Evolutionary conservation across 352 stramenopile species (phyloP), one percentile per base, ranked within the genome.

Genomic region (Peronospora farinosa): DNA sequence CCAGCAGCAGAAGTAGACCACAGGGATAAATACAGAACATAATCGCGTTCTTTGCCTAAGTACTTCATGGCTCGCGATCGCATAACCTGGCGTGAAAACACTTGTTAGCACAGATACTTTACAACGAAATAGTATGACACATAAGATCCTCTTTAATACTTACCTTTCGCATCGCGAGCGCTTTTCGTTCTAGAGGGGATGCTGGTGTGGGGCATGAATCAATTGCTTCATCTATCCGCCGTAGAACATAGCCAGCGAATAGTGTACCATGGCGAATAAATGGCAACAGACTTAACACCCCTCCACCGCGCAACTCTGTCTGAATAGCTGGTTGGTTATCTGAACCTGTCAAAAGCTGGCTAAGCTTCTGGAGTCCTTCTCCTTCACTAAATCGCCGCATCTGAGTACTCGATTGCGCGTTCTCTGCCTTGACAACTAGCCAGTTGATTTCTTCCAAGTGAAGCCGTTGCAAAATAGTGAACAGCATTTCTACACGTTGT

Each of bases 221-320:
- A 30, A 88, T 86, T 17, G 60, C 56, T 30, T 62, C 47, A 2
- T 51, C 41, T 31, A 88, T 69, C 33, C 67, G 63, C 19, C 64
- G 58, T 21, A 90, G 43, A 28, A 88, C 67, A 21, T 75, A 65
- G 5, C 74, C 73, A 41, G 64, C 63, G 43, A 78, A 90, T 0
- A 90, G 45, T 21, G 74, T 69, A 0, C 78, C 76, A 15, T 90
- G 78, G 0, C 78, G 78, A 59, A 90, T 74, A 57, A 80, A 87
- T 31, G 78, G 78, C n/a, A 88, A 41, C n/a, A 90, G 30, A 60
- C 76, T 88, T 50, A 86, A 31, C 4, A 90, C 64, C 21, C 78
- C 78, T 28, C 71, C 68, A 19, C 78, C 78, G 36, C 78, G 68
- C 12, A 88, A 43, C 36, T 88, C 78, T 23, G 76, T 62, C 50